phyloP scores from a whole-genome alignment of 1,284 basidiomycete genomes.

The Ceraceosorus bombacis region DNA sequence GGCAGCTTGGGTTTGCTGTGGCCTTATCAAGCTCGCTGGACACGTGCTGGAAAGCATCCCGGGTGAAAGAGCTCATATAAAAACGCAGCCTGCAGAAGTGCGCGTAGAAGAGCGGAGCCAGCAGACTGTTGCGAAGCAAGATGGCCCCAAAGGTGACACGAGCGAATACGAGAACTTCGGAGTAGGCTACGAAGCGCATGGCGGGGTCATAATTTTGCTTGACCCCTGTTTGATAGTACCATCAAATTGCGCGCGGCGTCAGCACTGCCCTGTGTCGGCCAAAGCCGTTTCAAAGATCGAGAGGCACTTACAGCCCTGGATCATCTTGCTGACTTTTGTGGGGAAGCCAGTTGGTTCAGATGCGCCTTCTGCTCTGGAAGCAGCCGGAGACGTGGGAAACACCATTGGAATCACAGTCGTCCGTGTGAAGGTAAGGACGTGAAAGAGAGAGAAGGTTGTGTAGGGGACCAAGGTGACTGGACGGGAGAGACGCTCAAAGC shows the following conservation, averaged over 20 bases:
- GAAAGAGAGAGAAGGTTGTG: slow-evolving; percentile 48
- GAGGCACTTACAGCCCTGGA: slow-evolving; percentile 31
- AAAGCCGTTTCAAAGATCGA: background rate
- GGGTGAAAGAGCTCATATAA: slow-evolving; percentile 47
- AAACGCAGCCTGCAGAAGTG: slow-evolving; percentile 45
- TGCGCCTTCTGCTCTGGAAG: slow-evolving; percentile 12
- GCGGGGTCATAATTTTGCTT: slow-evolving; percentile 48
- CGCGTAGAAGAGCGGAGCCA: slow-evolving; percentile 45
- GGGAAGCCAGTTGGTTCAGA: slow-evolving; percentile 13
- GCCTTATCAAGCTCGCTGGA: slow-evolving; percentile 32
- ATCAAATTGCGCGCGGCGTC: background rate
- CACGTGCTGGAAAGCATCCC: slow-evolving; percentile 45
- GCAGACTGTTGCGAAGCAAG: slow-evolving; percentile 40
- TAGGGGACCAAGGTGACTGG: slow-evolving; percentile 46
- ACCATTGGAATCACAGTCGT: slow-evolving; percentile 37
- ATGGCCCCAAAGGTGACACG: slow-evolving; percentile 45
- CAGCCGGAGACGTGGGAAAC: slow-evolving; percentile 25
- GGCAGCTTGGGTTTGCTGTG: slow-evolving; percentile 38
- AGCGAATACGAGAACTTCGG: slow-evolving; percentile 46
- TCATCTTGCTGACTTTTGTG: slow-evolving; percentile 33
- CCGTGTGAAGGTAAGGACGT: slow-evolving; percentile 43
- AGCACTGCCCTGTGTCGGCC: background rate
- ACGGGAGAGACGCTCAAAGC: background rate
- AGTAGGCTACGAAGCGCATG: slow-evolving; percentile 48
- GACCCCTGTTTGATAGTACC: slow-evolving; percentile 42